Base-by-base conservation (phyloP, 495 filamentous ascomycete species). In the Symbiotaphrina buchneri region DNA sequence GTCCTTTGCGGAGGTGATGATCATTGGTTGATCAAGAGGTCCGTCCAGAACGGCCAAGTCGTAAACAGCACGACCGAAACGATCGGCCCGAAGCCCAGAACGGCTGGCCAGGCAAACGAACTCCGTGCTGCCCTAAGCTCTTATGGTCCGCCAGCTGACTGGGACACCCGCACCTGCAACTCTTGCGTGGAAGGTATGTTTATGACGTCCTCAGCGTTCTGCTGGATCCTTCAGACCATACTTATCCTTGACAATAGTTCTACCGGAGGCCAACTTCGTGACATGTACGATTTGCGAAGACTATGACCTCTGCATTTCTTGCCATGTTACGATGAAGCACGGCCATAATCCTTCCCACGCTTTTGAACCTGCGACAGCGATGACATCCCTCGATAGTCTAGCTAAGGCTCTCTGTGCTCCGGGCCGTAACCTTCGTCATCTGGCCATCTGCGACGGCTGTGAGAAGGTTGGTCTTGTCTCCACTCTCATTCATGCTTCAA, bases 21-120 rank as follows among this genome's bases (percentile, higher is more conserved):
- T 32, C 87, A 99, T 56, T 94, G 81, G 81, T 56, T 99, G 51
- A 84, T 95, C 47, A 93, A 90, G 66, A 69, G 87, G 28, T 68
- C 65, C 27, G 63, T 95, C 29, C 61, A 71, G 38, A 60, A 75
- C 36, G 90, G 84, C 14, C 58, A 65, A 35, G 73, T 95, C 26
- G 67, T 73, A 41, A 78, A 67, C 48, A 92, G 82, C 59, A 76
- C 64, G 3, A 93, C 82, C 3, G 77, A 92, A 48, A 72, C 58
- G 3, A 58, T 84, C 44, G 57, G 63, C 20, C 71, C 79, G 25
- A 80, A 74, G 45, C 47, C 46, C 13, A 47, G 48, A 34, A 49
- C 49, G 36, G 38, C 46, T 1, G 44, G 21, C 15, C 19, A 32
- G 34, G 36, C 21, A 5, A 25, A 25, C 15, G 22, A 14, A 11